Evolutionary conservation across 495 filamentous ascomycete species (phyloP), one percentile per base, ranked within the genome.

Genomic region (Penicillium paxilli): DNA sequence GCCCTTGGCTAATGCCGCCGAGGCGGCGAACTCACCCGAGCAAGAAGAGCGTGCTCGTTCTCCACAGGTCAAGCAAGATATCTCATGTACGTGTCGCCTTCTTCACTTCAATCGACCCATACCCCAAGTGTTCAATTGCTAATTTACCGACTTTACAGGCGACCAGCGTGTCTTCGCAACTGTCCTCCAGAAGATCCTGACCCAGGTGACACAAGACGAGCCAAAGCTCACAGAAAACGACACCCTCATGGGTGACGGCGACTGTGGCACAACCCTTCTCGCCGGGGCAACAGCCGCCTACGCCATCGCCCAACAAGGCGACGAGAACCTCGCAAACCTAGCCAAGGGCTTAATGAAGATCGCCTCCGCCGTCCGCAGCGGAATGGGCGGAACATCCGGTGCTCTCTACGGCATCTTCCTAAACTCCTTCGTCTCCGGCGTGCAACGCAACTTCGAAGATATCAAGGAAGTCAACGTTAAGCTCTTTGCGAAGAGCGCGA

Each of bases 361-460:
- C 14, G 51, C 51, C 23, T 48, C 45, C 37, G 20, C 46, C 4
- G 44, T 58, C 28, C 22, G 40, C 22, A 50, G 33, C 32, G 45
- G 42, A 14, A 58, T 58, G 55, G 55, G 55, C 20, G 55, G 55
- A 12, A 58, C 55, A 23, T 51, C 51, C 5, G 55, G 55, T 11
- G 55, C 55, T 40, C 45, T 58, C 10, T 58, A 53, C 21, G 55
- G 55, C 1, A 52, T 58, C 5, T 52, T 58, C 20, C 40, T 58
- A 4, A 49, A 47, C 5, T 47, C 55, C 1, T 58, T 58, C 24
- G 46, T 44, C 6, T 44, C 50, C 2, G 40, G 44, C 5, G 26
- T 58, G 11, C 45, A 47, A 24, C 47, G 33, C 21, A 53, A 49
- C 22, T 32, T 37, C 12, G 33, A 24, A 21, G 55, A 53, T 0